These are phyloP conservation scores for Blastomyces gilchristii DNA, from an alignment of 2,329 filamentous ascomycete genomes.

Conservation along the genomic window DNA sequence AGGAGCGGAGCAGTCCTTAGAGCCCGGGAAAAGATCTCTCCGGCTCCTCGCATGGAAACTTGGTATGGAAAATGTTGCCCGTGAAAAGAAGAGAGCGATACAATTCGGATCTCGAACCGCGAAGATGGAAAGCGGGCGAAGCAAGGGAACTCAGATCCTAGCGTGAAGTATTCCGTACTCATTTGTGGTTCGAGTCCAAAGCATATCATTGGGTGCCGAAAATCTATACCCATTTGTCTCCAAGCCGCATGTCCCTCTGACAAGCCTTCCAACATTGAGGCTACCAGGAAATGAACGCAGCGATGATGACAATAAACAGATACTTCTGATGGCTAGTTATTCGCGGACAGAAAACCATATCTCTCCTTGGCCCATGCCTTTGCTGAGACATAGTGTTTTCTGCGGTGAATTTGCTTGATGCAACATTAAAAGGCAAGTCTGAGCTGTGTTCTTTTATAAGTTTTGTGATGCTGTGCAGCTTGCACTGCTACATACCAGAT, in stretches of 20 bases:
- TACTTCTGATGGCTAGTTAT: slow-evolving; percentile 31
- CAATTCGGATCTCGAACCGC: slow-evolving; percentile 75
- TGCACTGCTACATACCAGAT: not conserved
- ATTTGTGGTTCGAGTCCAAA: not conserved
- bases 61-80: slow-evolving; percentile 59
- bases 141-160: slow-evolving; percentile 56
- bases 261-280: not conserved
- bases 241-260: not conserved
- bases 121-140: slow-evolving; percentile 60
- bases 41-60: slow-evolving; percentile 65
- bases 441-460: slow-evolving; percentile 19
- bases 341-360: slow-evolving; percentile 4
- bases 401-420: slow-evolving; percentile 1
- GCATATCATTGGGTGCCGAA: not conserved
- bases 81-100: slow-evolving; percentile 89
- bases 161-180: slow-evolving; percentile 17
- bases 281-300: slow-evolving; percentile 15
- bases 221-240: not conserved
- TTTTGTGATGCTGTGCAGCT: too few relatives aligned
- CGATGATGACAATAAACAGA: slow-evolving; percentile 36
- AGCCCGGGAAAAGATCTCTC: slow-evolving; percentile 71
- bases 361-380: not conserved
- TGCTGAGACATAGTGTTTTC: not conserved
- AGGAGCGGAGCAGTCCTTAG: slow-evolving; percentile 38
- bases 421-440: slow-evolving; percentile 28